phyloP scores from a whole-genome alignment of 805 yeast genomes.

The Hanseniaspora lachancei region DNA sequence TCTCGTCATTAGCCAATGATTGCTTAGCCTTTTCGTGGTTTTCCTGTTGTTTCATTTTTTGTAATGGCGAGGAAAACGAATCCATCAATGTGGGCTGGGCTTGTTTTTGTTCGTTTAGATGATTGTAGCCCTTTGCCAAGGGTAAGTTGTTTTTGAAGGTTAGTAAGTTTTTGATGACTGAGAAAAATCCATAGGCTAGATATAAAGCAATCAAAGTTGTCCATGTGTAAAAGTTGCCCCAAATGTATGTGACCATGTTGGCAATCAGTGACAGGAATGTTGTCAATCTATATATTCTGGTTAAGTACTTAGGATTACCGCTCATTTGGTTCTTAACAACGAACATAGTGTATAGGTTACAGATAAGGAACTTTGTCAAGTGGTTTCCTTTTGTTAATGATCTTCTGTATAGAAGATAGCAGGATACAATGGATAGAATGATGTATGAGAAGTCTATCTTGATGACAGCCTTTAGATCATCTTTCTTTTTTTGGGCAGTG shows the following conservation, averaged over 20 bases:
- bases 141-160: conserved; percentile 1
- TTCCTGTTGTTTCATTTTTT: conserved; percentile 3
- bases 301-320: not conserved
- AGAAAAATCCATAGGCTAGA: not conserved
- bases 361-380: not conserved
- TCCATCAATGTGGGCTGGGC: conserved; percentile 6
- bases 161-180: not conserved
- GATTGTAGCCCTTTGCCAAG: not conserved
- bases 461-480: not conserved
- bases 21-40: not conserved
- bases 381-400: conserved; percentile 1
- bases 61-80: not conserved
- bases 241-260: conserved; percentile 2
- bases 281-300: conserved; percentile 4
- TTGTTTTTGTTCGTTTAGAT: not conserved
- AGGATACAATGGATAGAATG: not conserved
- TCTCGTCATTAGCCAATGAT: not conserved
- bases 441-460: conserved; percentile 7
- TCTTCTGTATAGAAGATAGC: not conserved
- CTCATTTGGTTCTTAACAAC: not conserved
- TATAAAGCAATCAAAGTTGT: not conserved
- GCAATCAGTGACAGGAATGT: not conserved
- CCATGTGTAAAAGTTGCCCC: conserved; percentile 9
- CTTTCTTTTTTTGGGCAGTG: not conserved
- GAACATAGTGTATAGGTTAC: conserved; percentile 1